These are phyloP conservation scores for Ustilago vetiveriae DNA, from an alignment of 1,284 basidiomycete genomes.

Conservation along the genomic window DNA sequence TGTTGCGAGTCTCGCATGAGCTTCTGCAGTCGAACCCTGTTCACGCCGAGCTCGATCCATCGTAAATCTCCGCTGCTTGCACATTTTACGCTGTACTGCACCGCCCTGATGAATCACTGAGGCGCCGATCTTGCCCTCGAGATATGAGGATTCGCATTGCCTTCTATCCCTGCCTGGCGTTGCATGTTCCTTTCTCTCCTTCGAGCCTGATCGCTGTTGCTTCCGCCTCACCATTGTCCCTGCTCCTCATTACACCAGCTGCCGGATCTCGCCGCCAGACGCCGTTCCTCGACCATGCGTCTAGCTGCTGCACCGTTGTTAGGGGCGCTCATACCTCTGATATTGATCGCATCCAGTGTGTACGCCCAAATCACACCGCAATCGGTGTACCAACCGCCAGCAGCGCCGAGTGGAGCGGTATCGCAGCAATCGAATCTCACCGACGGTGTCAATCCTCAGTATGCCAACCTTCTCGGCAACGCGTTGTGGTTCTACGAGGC, in stretches of 20 bases:
- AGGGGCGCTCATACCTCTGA: slow-evolving; percentile 4
- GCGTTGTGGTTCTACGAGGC: slow-evolving; percentile 89
- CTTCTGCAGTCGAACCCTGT: slow-evolving; percentile 7
- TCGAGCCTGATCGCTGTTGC: neutral
- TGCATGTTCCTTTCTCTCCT: too few species aligned
- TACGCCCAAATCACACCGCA: slow-evolving; percentile 34
- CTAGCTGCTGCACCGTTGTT: neutral
- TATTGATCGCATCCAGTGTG: slow-evolving; percentile 2
- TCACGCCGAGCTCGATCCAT: too few species aligned
- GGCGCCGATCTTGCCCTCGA: too few species aligned
- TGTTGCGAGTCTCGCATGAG: slow-evolving; percentile 1
- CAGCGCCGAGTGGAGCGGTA: slow-evolving; percentile 23
- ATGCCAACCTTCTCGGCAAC: slow-evolving; percentile 81
- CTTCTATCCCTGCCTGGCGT: too few species aligned
- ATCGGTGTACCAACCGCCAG: slow-evolving; percentile 26
- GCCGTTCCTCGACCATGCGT: slow-evolving; percentile 8
- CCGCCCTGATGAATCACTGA: too few species aligned
- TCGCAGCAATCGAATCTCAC: slow-evolving; percentile 32
- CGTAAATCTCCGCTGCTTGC: neutral
- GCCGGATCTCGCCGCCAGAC: neutral
- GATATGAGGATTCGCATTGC: too few species aligned
- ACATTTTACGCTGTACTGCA: neutral
- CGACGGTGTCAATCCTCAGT: slow-evolving; percentile 71
- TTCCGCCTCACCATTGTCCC: slow-evolving; percentile 7
- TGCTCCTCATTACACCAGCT: neutral